These are phyloP conservation scores for Primulina huaijiensis DNA, from an alignment of 257 asterid species.

Conservation along the genomic window DNA sequence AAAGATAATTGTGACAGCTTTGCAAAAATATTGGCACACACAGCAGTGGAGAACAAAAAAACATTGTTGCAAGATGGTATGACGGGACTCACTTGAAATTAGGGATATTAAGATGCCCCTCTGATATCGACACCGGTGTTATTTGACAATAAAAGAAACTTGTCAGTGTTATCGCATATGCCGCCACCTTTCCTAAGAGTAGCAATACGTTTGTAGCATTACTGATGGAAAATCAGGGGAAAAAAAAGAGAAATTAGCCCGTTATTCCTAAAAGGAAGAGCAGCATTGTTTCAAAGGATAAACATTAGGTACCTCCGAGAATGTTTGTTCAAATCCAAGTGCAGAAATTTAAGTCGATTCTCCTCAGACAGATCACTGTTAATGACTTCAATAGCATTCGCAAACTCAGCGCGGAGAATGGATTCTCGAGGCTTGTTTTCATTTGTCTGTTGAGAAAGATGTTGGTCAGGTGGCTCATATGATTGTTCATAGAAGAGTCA, in stretches of 20 bases:
- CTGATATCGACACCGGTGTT: slow-evolving; percentile 46
- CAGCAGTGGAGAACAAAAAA: neutral
- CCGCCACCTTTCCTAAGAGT: slow-evolving; percentile 86
- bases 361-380: slow-evolving; percentile 61
- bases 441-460: slow-evolving; percentile 47
- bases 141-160: slow-evolving; percentile 85
- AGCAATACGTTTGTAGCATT: slow-evolving; percentile 77
- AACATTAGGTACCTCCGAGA: slow-evolving; percentile 67
- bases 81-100: slow-evolving; percentile 59
- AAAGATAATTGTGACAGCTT: neutral
- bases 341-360: slow-evolving; percentile 63
- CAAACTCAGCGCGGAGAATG: slow-evolving; percentile 71
- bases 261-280: slow-evolving; percentile 21
- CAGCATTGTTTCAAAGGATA: slow-evolving; percentile 19
- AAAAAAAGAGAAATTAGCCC: slow-evolving; percentile 30
- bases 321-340: slow-evolving; percentile 73
- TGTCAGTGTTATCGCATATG: slow-evolving; percentile 82
- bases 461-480: slow-evolving; percentile 21
- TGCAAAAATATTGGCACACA: neutral
- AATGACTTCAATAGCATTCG: slow-evolving; percentile 64
- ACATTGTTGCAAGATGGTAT: slow-evolving; percentile 18
- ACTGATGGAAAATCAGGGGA: slow-evolving; percentile 44
- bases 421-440: slow-evolving; percentile 83
- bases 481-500: slow-evolving; percentile 4
- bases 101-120: slow-evolving; percentile 54